Conservation (phyloP, 768 basidiomycete genomes). For the Sistotremastrum suecicum region DNA sequence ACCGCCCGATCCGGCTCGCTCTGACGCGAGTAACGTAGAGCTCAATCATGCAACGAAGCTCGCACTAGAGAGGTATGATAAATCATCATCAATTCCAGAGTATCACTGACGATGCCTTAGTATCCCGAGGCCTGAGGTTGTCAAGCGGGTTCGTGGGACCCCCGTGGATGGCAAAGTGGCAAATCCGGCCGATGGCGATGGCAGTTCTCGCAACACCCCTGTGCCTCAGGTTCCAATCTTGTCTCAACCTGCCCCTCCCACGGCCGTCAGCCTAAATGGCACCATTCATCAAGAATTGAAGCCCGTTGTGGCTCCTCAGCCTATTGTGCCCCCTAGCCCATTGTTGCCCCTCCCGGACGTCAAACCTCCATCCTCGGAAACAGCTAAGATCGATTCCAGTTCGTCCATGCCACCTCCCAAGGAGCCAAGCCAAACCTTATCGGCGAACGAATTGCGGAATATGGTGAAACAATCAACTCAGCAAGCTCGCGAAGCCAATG, state of each 20-base stretch:
- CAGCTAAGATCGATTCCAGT: conserved; percentile 16
- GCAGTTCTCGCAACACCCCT: not conserved
- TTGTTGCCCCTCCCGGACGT: too few species aligned
- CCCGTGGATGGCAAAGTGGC: not conserved
- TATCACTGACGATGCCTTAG: conserved; percentile 20
- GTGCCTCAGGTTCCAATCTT: not conserved
- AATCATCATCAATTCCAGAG: not conserved
- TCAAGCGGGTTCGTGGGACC: conserved; percentile 35
- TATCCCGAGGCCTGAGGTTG: conserved; percentile 68
- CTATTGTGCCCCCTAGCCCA: too few species aligned
- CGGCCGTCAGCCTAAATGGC: too few species aligned
- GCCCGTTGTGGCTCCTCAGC: too few species aligned
- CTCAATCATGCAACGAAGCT: conserved; percentile 27
- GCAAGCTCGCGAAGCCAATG: conserved; percentile 13
- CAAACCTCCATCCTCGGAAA: not conserved
- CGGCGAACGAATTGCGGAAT: conserved; percentile 68
- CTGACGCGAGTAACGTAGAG: not conserved
- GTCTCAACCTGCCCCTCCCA: too few species aligned
- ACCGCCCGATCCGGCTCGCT: conserved; percentile 14
- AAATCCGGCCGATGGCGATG: not conserved
- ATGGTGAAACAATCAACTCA: conserved; percentile 57
- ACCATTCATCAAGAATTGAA: too few species aligned
- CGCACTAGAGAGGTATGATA: conserved; percentile 49
- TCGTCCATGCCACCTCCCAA: conserved; percentile 64
- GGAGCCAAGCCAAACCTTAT: conserved; percentile 63